Evolutionary conservation across 257 asterid genomes (phyloP).

Genomic region (Penstemon eatonii): DNA sequence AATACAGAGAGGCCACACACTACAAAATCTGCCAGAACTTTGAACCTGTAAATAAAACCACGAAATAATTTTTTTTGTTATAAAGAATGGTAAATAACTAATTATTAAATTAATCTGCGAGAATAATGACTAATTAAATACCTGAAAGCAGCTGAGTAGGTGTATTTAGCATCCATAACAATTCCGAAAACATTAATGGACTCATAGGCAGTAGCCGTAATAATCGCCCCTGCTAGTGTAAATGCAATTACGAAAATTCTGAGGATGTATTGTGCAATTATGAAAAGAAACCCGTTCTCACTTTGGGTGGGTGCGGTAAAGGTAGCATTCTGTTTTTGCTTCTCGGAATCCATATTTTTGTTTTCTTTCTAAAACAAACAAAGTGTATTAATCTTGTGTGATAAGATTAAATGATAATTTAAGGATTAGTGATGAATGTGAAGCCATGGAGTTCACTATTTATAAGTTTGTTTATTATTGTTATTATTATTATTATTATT

Average conservation of each 20-base stretch:
- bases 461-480: no score
- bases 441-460: no score
- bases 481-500: no score
- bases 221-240: conserved; percentile 33
- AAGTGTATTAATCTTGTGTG: no score
- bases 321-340: no score
- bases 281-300: neutral
- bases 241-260: conserved; percentile 36
- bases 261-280: conserved; percentile 33
- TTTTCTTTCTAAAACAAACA: no score
- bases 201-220: conserved; percentile 30
- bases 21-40: conserved; percentile 34
- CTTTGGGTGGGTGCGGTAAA: no score
- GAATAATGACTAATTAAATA: neutral
- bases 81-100: neutral
- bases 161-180: conserved; percentile 36
- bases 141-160: conserved; percentile 40
- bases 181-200: conserved; percentile 32
- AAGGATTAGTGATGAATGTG: no score
- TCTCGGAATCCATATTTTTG: no score
- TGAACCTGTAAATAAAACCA: conserved; percentile 32
- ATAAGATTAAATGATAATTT: no score
- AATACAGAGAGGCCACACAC: conserved; percentile 34
- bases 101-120: no score
- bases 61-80: neutral